Evolutionary conservation across 140 eudicot species (phyloP).

Genomic region (Artemisia princeps): DNA sequence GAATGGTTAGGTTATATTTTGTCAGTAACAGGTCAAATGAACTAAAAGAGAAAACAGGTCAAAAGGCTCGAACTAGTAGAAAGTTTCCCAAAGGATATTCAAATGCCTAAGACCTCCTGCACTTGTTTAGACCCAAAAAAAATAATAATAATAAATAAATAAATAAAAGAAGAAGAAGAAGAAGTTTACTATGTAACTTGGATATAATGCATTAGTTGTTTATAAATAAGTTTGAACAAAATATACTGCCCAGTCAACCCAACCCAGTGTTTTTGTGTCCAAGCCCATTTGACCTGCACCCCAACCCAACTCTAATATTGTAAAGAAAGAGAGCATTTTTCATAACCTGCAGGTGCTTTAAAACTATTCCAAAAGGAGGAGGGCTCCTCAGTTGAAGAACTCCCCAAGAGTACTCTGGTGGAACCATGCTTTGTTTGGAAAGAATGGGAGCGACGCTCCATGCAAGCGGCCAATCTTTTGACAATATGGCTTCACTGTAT

Average conservation of each 20-base stretch:
- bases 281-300: constrained; percentile 1
- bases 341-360: constrained; percentile 75
- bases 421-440: constrained; percentile 61
- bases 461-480: constrained; percentile 96
- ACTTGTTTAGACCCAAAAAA: no score
- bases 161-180: no score
- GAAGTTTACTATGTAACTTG: no score
- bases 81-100: no score
- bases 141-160: no score
- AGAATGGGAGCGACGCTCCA: constrained; percentile 90
- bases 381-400: constrained; percentile 74
- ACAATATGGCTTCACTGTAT: constrained; percentile 69
- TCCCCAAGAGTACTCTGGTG: constrained; percentile 97
- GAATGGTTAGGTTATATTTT: not conserved
- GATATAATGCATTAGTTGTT: not conserved
- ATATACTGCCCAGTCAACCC: not conserved
- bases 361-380: constrained; percentile 63
- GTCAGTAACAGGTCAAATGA: no score
- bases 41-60: no score
- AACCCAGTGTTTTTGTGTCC: not conserved
- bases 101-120: no score
- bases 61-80: no score
- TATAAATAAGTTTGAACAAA: not conserved
- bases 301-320: constrained; percentile 4
- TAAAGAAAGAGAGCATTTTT: constrained; percentile 1